phyloP scores from a whole-genome alignment of 164 flowering plant genomes.

The Dillenia suffruticosa region DNA sequence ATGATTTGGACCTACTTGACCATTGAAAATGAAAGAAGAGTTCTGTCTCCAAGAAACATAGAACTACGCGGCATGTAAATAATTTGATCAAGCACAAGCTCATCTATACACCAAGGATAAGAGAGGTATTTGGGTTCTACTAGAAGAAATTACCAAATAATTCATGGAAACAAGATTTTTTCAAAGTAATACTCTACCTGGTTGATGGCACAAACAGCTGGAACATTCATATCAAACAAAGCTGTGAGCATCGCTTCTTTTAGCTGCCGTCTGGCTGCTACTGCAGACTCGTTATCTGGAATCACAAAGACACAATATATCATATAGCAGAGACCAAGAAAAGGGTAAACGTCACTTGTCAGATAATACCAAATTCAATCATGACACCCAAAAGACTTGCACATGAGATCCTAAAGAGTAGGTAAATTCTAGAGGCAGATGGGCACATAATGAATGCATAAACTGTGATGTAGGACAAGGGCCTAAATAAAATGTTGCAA shows the following conservation, averaged over 20 bases:
- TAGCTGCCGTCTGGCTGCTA: conserved; percentile 75
- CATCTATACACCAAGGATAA: no score
- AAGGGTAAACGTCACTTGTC: no score
- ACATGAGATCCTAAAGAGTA: background rate
- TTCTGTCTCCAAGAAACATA: no score
- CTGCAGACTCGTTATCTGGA: conserved; percentile 77
- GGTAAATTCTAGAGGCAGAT: background rate
- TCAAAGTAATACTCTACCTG: conserved; percentile 37
- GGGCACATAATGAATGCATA: background rate
- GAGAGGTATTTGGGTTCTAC: background rate
- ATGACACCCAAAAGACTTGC: background rate
- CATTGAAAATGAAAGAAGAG: no score
- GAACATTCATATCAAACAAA: conserved; percentile 88
- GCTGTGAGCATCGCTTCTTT: conserved; percentile 63
- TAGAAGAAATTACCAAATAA: background rate
- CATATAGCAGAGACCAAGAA: no score
- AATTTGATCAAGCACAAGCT: no score
- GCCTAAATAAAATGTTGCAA: no score
- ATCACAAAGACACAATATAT: no score
- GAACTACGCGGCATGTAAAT: no score
- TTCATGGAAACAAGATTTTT: background rate
- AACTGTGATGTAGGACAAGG: no score
- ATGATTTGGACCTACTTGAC: no score
- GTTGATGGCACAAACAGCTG: conserved; percentile 86
- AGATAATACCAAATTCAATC: no score